These are phyloP conservation scores for Psilocybe cyanescens DNA, from an alignment of 768 basidiomycete species.

Conservation along the genomic window DNA sequence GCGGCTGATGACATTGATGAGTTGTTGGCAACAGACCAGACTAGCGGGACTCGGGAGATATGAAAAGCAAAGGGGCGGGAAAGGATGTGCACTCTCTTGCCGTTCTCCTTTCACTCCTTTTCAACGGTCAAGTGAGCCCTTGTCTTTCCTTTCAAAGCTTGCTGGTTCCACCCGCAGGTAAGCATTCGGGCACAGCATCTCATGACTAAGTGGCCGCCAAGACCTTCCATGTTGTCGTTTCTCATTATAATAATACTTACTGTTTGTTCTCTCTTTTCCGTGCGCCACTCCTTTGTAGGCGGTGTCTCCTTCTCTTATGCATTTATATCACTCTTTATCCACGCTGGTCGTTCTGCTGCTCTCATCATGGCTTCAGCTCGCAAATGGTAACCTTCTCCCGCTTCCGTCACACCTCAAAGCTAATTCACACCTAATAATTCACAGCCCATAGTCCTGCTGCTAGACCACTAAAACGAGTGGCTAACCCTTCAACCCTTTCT, in stretches of 20 bases:
- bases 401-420: neutral
- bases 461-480: conserved; percentile 51
- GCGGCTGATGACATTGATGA: neutral
- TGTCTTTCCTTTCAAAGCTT: conserved; percentile 9
- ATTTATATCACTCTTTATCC: conserved; percentile 30
- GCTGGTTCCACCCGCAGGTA: conserved; percentile 14
- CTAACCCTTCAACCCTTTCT: conserved; percentile 51
- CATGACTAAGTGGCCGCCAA: conserved; percentile 12
- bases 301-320: conserved; percentile 35
- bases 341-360: conserved; percentile 52
- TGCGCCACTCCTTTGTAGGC: conserved; percentile 24
- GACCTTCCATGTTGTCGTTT: conserved; percentile 4
- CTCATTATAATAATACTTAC: neutral
- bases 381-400: conserved; percentile 32
- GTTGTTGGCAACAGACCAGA: neutral
- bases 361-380: conserved; percentile 33
- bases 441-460: conserved; percentile 53
- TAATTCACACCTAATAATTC: conserved; percentile 6
- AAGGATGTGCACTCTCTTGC: neutral
- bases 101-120: neutral
- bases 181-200: conserved; percentile 20
- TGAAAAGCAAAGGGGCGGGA: neutral
- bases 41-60: neutral
- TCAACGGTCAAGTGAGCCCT: conserved; percentile 3
- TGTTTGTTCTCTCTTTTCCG: neutral